Percentiles rank a stretch among this genome's conserved stretches.
Conservation (phyloP, 306 rosid species). For the Glycine latifolia region DNA sequence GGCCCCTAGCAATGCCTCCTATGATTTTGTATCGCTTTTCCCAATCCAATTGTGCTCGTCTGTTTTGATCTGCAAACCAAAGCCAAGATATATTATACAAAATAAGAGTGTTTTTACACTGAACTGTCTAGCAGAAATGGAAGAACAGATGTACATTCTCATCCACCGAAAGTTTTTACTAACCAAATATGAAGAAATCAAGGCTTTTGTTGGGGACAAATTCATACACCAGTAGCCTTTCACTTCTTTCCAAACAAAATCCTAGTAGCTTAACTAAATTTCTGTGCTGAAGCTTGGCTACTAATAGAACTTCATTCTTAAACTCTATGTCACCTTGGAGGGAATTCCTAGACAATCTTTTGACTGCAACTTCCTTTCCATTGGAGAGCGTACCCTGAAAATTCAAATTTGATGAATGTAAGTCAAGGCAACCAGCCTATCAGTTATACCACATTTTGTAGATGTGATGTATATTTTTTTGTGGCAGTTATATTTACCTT, state of each 20-base stretch:
- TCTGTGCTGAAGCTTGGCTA: slow-evolving; percentile 58
- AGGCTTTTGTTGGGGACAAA: slow-evolving; percentile 61
- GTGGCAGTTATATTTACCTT: slow-evolving; percentile 45
- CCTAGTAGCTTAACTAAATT: slow-evolving; percentile 17
- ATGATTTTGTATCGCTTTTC: too few species aligned
- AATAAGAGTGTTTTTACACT: background rate
- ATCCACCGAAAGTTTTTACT: background rate
- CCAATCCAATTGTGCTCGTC: too few species aligned
- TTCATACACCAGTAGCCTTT: slow-evolving; percentile 31
- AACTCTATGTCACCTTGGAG: slow-evolving; percentile 58
- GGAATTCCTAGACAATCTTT: slow-evolving; percentile 53
- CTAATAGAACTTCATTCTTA: slow-evolving; percentile 58
- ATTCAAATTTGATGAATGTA: background rate
- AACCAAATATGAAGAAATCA: slow-evolving; percentile 64
- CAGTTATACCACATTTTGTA: background rate
- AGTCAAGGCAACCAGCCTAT: background rate
- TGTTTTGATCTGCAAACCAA: too few species aligned
- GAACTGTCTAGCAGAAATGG: background rate
- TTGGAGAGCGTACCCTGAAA: slow-evolving; percentile 49
- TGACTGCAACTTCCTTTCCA: slow-evolving; percentile 58
- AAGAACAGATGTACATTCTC: background rate
- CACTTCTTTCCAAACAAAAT: slow-evolving; percentile 18
- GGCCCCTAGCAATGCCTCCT: too few species aligned
- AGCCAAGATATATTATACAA: background rate
- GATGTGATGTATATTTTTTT: background rate